Evolutionary conservation across 352 stramenopile genomes (phyloP).

Genomic region (Globisporangium lucens): DNA sequence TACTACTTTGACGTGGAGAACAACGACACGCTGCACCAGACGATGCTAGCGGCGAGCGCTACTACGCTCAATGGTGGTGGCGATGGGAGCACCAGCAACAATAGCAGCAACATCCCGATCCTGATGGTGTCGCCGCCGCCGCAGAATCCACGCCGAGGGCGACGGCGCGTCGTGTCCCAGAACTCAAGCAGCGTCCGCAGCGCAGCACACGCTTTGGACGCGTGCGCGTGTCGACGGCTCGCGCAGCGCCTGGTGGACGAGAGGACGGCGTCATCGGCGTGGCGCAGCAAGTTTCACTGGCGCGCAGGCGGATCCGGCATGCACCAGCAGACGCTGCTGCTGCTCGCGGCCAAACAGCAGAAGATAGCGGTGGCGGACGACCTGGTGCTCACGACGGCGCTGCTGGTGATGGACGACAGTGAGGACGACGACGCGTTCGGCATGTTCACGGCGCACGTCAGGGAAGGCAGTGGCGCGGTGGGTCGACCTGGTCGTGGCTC

Average conservation of each 20-base stretch:
- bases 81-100: background rate
- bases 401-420: background rate
- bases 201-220: background rate
- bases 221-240: background rate
- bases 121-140: background rate
- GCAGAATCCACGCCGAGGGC: background rate
- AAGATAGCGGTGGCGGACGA: background rate
- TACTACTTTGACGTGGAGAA: slow-evolving; percentile 47
- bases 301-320: background rate
- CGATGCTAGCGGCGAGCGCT: background rate
- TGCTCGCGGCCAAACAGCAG: background rate
- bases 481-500: background rate
- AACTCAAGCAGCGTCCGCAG: background rate
- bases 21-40: slow-evolving; percentile 4
- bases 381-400: slow-evolving; percentile 1
- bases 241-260: slow-evolving; percentile 1
- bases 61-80: background rate
- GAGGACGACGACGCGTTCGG: background rate
- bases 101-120: background rate
- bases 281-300: background rate
- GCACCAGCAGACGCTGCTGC: background rate
- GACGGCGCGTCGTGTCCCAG: background rate
- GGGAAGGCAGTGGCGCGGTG: background rate
- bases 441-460: background rate
- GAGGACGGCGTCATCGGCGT: background rate